phyloP scores from a whole-genome alignment of 2,329 filamentous ascomycete genomes.

The Colletotrichum euphorbiae region DNA sequence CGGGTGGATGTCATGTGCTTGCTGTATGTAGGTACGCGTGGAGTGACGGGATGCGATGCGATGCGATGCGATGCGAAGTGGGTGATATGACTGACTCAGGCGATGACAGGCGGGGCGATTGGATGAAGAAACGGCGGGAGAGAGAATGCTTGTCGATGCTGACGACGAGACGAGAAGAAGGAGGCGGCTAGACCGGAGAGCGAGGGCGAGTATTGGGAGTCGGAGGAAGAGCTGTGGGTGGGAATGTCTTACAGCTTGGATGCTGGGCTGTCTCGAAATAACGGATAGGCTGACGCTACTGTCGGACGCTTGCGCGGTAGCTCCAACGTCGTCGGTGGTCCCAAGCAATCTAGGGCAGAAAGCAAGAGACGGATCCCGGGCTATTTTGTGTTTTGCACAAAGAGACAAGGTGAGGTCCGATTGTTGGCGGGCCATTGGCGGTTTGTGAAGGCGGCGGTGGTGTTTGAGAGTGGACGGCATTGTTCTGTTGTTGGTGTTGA shows the following conservation, averaged over 20 bases:
- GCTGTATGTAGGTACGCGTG: conserved; percentile 25
- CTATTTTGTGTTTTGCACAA: conserved; percentile 6
- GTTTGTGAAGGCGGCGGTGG: not conserved
- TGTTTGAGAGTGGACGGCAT: not conserved
- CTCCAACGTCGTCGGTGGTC: conserved; percentile 35
- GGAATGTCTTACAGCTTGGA: conserved; percentile 21
- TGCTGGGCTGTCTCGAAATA: conserved; percentile 34
- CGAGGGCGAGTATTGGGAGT: not conserved
- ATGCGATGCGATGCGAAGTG: conserved; percentile 30
- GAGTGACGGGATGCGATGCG: conserved; percentile 27
- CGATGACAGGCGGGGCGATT: conserved; percentile 15
- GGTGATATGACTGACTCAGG: conserved; percentile 17
- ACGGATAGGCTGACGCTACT: conserved; percentile 35
- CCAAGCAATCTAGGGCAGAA: conserved; percentile 17
- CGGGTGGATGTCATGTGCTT: conserved; percentile 10
- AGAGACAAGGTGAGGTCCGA: conserved; percentile 9
- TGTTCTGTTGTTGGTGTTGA: not conserved
- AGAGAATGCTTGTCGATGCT: conserved; percentile 16
- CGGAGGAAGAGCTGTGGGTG: not conserved
- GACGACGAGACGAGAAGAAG: conserved; percentile 12
- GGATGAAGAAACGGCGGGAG: conserved; percentile 14
- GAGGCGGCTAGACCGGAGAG: not conserved
- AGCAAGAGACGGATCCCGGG: not conserved
- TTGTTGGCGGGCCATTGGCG: not conserved
- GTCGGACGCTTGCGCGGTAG: conserved; percentile 37